These are phyloP conservation scores for Aspergillus ustus DNA, from an alignment of 2,329 filamentous ascomycete species.

Conservation along the genomic window DNA sequence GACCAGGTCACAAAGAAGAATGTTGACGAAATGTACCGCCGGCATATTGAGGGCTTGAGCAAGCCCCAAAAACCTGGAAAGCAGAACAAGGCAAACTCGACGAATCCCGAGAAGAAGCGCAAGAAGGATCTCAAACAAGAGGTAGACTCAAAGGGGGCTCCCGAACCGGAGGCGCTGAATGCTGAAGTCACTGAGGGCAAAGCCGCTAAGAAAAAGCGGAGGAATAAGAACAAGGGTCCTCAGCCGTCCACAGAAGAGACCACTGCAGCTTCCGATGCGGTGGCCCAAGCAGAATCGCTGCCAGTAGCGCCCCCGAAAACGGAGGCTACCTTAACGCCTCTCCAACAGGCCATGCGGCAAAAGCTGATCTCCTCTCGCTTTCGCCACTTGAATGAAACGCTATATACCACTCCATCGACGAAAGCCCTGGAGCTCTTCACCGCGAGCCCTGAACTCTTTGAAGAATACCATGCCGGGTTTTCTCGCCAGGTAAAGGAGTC, in stretches of 20 bases:
- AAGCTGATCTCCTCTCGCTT: slow-evolving; percentile 96
- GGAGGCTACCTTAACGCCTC: slow-evolving; percentile 75
- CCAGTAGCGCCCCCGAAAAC: slow-evolving; percentile 48
- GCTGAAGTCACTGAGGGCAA: slow-evolving; percentile 26
- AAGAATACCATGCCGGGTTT: slow-evolving; percentile 96
- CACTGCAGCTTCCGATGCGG: slow-evolving; percentile 20
- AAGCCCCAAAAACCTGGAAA: slow-evolving; percentile 39
- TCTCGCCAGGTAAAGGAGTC: slow-evolving; percentile 85
- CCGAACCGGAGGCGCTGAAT: slow-evolving; percentile 21
- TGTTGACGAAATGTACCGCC: slow-evolving; percentile 77
- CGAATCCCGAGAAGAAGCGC: slow-evolving; percentile 34
- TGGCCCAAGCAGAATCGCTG: slow-evolving; percentile 22
- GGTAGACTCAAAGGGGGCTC: slow-evolving; percentile 19
- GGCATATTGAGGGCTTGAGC: slow-evolving; percentile 73
- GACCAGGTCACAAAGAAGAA: slow-evolving; percentile 67
- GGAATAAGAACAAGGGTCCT: slow-evolving; percentile 36
- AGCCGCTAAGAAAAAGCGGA: slow-evolving; percentile 37
- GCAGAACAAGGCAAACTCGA: slow-evolving; percentile 32
- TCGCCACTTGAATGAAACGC: slow-evolving; percentile 93
- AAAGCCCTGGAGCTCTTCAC: slow-evolving; percentile 84
- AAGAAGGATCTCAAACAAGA: slow-evolving; percentile 33
- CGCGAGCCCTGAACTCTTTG: slow-evolving; percentile 87
- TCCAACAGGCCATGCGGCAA: slow-evolving; percentile 91
- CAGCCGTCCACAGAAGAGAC: slow-evolving; percentile 27
- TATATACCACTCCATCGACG: slow-evolving; percentile 88